phyloP scores from a whole-genome alignment of 2,329 filamentous ascomycete genomes.

The Neonectria sp. region DNA sequence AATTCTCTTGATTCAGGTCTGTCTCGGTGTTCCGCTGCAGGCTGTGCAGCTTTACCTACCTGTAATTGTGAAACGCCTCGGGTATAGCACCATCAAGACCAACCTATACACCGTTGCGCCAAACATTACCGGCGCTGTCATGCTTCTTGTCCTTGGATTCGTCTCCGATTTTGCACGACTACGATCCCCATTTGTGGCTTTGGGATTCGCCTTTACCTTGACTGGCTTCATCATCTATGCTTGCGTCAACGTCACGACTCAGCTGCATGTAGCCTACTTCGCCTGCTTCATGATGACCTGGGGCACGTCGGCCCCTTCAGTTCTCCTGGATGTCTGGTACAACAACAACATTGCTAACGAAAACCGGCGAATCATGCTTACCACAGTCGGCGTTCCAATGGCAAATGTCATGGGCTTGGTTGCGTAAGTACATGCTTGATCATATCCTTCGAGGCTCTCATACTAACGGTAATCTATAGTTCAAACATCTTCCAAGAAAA shows the following conservation, averaged over 20 bases:
- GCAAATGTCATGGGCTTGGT: slow-evolving; percentile 76
- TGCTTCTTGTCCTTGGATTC: slow-evolving; percentile 82
- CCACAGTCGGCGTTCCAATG: slow-evolving; percentile 79
- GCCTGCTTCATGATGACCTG: slow-evolving; percentile 88
- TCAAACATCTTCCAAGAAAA: slow-evolving; percentile 34
- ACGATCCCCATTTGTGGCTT: slow-evolving; percentile 81
- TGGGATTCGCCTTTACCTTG: slow-evolving; percentile 82
- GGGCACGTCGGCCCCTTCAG: slow-evolving; percentile 82
- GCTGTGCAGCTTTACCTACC: slow-evolving; percentile 69
- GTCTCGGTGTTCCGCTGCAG: slow-evolving; percentile 72
- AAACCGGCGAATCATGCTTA: slow-evolving; percentile 78
- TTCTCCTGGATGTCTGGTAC: slow-evolving; percentile 77
- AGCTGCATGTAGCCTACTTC: slow-evolving; percentile 80
- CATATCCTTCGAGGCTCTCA: not conserved
- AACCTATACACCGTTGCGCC: slow-evolving; percentile 88
- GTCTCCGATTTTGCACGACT: slow-evolving; percentile 76
- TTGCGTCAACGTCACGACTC: slow-evolving; percentile 72
- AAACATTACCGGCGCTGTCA: slow-evolving; percentile 80
- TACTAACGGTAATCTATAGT: not conserved
- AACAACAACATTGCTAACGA: slow-evolving; percentile 89
- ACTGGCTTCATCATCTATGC: slow-evolving; percentile 86
- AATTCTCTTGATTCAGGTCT: slow-evolving; percentile 70
- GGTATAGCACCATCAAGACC: slow-evolving; percentile 69
- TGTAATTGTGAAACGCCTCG: slow-evolving; percentile 67
- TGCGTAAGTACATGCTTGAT: slow-evolving; percentile 2